Conservation (phyloP, 164 flowering plant species). For the Tetracentron sinense region DNA sequence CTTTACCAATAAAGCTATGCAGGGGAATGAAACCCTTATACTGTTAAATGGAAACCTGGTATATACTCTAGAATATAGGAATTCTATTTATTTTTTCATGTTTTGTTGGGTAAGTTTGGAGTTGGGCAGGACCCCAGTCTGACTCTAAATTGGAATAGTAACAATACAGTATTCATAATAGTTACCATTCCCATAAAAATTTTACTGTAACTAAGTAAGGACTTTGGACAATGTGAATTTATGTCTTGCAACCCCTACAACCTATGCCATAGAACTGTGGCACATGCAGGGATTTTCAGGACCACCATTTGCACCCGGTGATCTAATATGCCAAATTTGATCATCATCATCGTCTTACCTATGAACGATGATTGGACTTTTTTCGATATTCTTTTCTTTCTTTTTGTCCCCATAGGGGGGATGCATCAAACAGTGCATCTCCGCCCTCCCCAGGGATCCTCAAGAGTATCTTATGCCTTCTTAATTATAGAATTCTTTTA, state of each 20-base stretch:
- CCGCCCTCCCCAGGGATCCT: not conserved
- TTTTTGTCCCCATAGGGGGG: not conserved
- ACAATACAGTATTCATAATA: too few species aligned
- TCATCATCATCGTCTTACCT: not conserved
- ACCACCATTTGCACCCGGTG: not conserved
- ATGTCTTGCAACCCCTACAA: not conserved
- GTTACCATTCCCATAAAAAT: too few species aligned
- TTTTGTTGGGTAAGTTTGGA: not conserved
- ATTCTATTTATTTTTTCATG: not conserved
- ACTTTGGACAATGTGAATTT: too few species aligned
- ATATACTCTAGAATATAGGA: not conserved
- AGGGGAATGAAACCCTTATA: not conserved
- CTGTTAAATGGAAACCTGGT: not conserved
- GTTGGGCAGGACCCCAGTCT: too few species aligned
- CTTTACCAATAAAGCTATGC: constrained; percentile 4
- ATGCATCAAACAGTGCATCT: not conserved
- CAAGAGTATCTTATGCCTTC: not conserved
- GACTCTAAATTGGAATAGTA: too few species aligned
- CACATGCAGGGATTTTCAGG: not conserved
- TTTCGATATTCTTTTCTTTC: not conserved
- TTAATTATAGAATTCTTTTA: not conserved
- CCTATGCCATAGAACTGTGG: not conserved
- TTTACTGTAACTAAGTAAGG: too few species aligned
- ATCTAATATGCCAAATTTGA: not conserved
- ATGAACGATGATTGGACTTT: not conserved